Base-by-base conservation (phyloP, 805 yeast genomes). In the Sugiyamaella smithiae region DNA sequence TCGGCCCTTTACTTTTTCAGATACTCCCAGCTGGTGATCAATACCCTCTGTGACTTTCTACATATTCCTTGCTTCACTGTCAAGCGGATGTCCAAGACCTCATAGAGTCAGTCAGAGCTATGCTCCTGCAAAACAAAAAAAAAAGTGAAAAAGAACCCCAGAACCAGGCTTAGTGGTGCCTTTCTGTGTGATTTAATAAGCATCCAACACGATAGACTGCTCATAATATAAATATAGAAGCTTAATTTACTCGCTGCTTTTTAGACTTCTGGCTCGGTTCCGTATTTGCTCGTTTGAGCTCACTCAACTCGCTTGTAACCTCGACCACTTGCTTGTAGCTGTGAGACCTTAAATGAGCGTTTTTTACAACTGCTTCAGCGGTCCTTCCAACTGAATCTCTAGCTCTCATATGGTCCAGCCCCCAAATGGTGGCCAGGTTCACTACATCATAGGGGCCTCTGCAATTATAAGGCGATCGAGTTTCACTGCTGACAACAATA, bases 401-500 rank as follows among this genome's bases (percentile, higher is more conserved):
- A 17, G 89, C 81, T 41, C 84, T 72, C 57, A 76, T 76, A 43
- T 74, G 67, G 52, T 84, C 82, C 37, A 93, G 73, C 0, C 96
- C 97, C 56, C 91, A 69, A 7, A 86, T 67, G 32, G 76, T 71
- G 28, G 85, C 67, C 42, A 93, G 67, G 50, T 82, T 85, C 11
- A 78, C 71, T 5, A 88, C 75, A 59, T 93, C 96, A 40, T 76
- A 71, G 32, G 80, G 78, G 25, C 81, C 78, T 53, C 98, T 71
- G n/a, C 81, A 67, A 37, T 80, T 81, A 26, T 80, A 62, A 2
- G 67, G 57, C 24, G 67, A 63, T 2, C 58, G 50, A 0, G 93
- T 87, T 2, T 96, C 97, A 59, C 91, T 80, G 9, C 91, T 79
- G 4, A 88, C 72, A 1, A 93, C 74, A 14, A 93, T 61, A 0